Base-by-base conservation (phyloP, 2,329 filamentous ascomycete species). In the Alternaria triticimaculans region DNA sequence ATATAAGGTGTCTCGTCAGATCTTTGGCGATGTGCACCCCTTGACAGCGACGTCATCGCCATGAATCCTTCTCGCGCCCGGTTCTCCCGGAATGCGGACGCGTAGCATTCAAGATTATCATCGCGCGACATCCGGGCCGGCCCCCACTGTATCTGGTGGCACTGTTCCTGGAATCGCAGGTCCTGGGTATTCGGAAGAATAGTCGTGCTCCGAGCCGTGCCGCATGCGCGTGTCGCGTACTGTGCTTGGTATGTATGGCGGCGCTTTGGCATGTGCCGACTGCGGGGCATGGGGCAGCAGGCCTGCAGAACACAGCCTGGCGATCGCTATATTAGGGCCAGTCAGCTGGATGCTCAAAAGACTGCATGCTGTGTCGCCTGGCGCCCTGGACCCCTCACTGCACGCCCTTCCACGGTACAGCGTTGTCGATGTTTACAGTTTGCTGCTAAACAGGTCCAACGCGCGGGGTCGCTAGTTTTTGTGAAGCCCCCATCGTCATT, bases 391-490 rank as follows among this genome's bases (percentile, higher is more conserved):
- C 43, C 49, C 37, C 51, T 43, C 48, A 25, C 41, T 43, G 41
- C 58, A 15, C 25, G 23, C 25, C 28, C 44, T 49, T 33, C 23
- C 44, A 46, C 58, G 14, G 28, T 44, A 54, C 11, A 51, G 28
- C 21, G 53, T 50, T 51, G 59, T 59, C 46, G 57, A 46, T 60
- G 61, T 66, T 58, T 57, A 60, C 48, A 33, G 43, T 30, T 50
- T 64, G 59, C 48, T 51, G 26, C 45, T 37, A 56, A 60, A 63
- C 57, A 50, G 37, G 30, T 56, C 46, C 51, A 58, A 60, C 60
- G 71, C 68, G 71, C 67, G 70, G 70, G 71, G 70, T 65, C 60
- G 60, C 61, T 68, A 71, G 66, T 64, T 67, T 70, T 67, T 73
- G 63, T 63, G 48, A 68, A 63, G 56, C 56, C 44, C 60, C 64